phyloP scores from a whole-genome alignment of 371 early-diverging fungal species.

The Syncephalis plumigaleata region DNA sequence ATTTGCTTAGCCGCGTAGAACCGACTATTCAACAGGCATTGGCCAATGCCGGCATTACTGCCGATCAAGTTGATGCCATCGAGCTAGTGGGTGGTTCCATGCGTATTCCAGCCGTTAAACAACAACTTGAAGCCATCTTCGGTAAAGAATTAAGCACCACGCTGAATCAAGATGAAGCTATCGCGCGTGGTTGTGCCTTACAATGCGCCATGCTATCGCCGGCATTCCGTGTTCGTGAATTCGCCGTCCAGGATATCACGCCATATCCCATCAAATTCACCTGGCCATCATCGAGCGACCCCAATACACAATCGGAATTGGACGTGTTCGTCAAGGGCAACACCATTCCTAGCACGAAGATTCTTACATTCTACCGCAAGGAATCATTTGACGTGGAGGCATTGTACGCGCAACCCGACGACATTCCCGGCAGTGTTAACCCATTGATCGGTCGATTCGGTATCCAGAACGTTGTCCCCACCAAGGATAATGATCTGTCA shows the following conservation, averaged over 20 bases:
- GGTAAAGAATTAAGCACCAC: slow-evolving; percentile 75
- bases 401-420: slow-evolving; percentile 35
- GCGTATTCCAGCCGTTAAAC: slow-evolving; percentile 89
- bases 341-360: slow-evolving; percentile 71
- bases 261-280: slow-evolving; percentile 53
- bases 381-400: slow-evolving; percentile 72
- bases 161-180: slow-evolving; percentile 94
- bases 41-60: slow-evolving; percentile 50
- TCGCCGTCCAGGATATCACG: slow-evolving; percentile 77
- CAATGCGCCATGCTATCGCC: slow-evolving; percentile 95
- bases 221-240: slow-evolving; percentile 95
- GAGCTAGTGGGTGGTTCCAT: slow-evolving; percentile 89
- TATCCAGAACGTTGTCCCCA: slow-evolving; percentile 31
- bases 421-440: slow-evolving; percentile 48
- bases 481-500: slow-evolving; percentile 19
- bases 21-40: slow-evolving; percentile 60
- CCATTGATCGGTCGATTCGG: slow-evolving; percentile 51
- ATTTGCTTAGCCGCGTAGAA: slow-evolving; percentile 54
- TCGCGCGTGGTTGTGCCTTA: slow-evolving; percentile 90
- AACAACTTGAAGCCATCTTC: slow-evolving; percentile 66
- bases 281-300: slow-evolving; percentile 50
- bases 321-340: slow-evolving; percentile 49
- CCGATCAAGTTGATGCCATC: slow-evolving; percentile 77
- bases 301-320: slow-evolving; percentile 47
- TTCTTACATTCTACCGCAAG: slow-evolving; percentile 66